Base-by-base conservation (phyloP, 2,329 filamentous ascomycete species). In the Alternaria atra region DNA sequence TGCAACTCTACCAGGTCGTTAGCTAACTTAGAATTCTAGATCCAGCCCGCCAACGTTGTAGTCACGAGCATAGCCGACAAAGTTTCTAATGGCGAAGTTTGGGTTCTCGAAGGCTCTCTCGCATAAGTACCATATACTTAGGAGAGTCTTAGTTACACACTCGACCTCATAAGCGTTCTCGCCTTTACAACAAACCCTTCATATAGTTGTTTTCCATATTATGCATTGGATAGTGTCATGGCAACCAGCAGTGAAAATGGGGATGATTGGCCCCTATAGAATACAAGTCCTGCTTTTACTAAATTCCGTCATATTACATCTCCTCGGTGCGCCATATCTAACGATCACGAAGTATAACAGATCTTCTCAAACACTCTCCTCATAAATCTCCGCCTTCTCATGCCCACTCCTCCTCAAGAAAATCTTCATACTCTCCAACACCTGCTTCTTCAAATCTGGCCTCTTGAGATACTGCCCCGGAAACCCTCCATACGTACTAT, bases 81-180 rank as follows among this genome's bases (percentile, higher is more conserved):
- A 61, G 94, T 96, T 17, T 86, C 88, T 4, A 99, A 98, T 76
- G 95, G 95, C 4, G 91, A 98, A 80, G 85, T 98, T 68, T 96
- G 92, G 92, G 85, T 94, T 37, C 74, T 92, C 61, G 87, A 87
- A 66, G 84, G 83, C 5, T 86, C 90, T 25, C 72, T 90, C 60
- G 87, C 65, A 35, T 77, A 66, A 30, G 13, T 9, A 17, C 7
- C 7, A 23, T 48, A 1, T n/a, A 27, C 2, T 25, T 6, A 6
- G 0, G 2, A 50, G 5, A 35, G 17, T 7, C 30, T 3, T 2
- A 1, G 0, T 2, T 8, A 20, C 17, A 3, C 17, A 23, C 4
- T 34, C 10, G 17, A 47, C 17, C 5, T 32, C n/a, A 4, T 13
- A 32, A 2, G 2, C 44, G 29, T n/a, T 23, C 3, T 47, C 15